Percentiles rank a stretch among this genome's conserved stretches.
These are phyloP conservation scores for Collybiopsis luxurians DNA, from an alignment of 768 basidiomycete genomes.

Conservation along the genomic window DNA sequence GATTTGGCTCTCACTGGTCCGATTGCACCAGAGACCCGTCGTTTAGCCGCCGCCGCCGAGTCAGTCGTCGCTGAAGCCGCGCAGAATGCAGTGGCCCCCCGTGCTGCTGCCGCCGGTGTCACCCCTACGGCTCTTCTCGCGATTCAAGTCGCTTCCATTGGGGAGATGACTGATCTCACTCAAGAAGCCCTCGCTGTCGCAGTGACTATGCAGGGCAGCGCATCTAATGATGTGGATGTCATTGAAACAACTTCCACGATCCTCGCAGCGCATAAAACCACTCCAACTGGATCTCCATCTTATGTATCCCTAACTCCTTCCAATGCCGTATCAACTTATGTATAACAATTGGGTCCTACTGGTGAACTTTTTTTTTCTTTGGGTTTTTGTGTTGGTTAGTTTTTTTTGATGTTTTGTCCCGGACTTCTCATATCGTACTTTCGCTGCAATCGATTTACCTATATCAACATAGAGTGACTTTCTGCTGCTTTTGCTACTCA, in stretches of 20 bases:
- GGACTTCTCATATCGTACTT: slow-evolving; percentile 19
- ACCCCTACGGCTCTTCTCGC: slow-evolving; percentile 36
- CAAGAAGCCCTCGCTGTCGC: slow-evolving; percentile 77
- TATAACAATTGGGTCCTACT: slow-evolving; percentile 22
- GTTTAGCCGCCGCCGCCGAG: slow-evolving; percentile 74
- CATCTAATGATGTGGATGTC: slow-evolving; percentile 78
- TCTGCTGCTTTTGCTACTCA: neutral
- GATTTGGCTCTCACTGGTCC: slow-evolving; percentile 65
- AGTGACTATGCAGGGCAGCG: slow-evolving; percentile 70
- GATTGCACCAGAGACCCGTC: slow-evolving; percentile 42
- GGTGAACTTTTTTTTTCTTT: slow-evolving; percentile 19
- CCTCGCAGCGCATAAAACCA: slow-evolving; percentile 37
- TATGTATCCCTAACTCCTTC: neutral
- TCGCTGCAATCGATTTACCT: slow-evolving; percentile 10
- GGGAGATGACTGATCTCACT: slow-evolving; percentile 50
- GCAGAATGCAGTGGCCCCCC: slow-evolving; percentile 56
- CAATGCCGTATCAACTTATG: slow-evolving; percentile 10
- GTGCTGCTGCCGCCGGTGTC: slow-evolving; percentile 37
- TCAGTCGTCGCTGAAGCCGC: slow-evolving; percentile 83
- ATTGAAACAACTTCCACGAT: slow-evolving; percentile 66
- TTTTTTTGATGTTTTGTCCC: slow-evolving; percentile 15
- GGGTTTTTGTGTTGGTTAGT: slow-evolving; percentile 21
- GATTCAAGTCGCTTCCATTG: slow-evolving; percentile 48
- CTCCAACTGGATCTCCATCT: neutral
- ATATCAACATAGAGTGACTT: slow-evolving; percentile 12